Evolutionary conservation across 176 grass and related monocot species (phyloP).

Genomic region (Aegilops bicornis): DNA sequence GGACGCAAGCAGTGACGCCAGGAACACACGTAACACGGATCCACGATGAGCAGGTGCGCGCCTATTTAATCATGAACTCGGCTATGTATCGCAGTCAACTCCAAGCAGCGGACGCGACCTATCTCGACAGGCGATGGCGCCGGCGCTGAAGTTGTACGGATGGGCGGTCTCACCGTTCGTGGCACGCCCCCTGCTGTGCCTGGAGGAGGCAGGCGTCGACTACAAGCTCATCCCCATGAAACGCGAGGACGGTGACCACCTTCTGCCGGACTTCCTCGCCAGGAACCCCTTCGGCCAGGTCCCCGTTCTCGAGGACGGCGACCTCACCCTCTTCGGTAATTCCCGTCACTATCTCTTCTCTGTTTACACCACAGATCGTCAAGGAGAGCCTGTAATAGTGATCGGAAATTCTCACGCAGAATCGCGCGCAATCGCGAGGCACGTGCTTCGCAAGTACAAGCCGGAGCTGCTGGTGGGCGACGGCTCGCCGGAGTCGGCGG

Average conservation of each 20-base stretch:
- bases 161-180: constrained; percentile 36
- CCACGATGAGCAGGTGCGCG: no score
- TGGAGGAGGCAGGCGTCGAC: constrained; percentile 50
- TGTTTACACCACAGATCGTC: not conserved
- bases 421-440: constrained; percentile 17
- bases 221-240: constrained; percentile 37
- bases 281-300: constrained; percentile 38
- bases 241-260: constrained; percentile 22
- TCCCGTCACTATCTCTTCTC: not conserved
- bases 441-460: constrained; percentile 25
- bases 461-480: not conserved
- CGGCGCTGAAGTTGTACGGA: constrained; percentile 39
- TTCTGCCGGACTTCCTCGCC: constrained; percentile 40
- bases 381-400: not conserved
- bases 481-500: not conserved
- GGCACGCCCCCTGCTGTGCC: constrained; percentile 32
- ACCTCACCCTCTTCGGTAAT: constrained; percentile 25
- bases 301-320: constrained; percentile 37
- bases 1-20: not conserved
- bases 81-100: not conserved
- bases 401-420: not conserved
- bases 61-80: not conserved
- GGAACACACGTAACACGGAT: no score
- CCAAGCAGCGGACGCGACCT: not conserved
- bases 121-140: not conserved